These are phyloP conservation scores for Paspalum vaginatum DNA, from an alignment of 176 grass and related monocot genomes.

Conservation along the genomic window DNA sequence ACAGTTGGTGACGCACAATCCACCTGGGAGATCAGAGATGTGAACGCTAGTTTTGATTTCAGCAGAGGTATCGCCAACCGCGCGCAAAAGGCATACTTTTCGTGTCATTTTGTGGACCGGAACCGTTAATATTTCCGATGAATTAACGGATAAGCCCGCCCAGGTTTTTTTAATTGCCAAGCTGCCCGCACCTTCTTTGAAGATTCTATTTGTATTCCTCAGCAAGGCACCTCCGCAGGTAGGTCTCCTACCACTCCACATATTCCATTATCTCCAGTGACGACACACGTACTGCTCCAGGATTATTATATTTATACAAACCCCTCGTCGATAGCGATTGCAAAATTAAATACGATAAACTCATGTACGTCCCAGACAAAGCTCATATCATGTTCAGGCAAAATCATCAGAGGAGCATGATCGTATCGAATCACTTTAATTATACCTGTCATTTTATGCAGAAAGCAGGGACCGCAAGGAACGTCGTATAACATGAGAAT, in stretches of 20 bases:
- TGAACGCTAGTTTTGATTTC: neutral
- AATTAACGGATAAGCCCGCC: neutral
- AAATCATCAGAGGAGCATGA: neutral
- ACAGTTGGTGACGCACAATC: too few species aligned
- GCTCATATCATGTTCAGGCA: neutral
- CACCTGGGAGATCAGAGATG: neutral
- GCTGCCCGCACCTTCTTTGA: neutral
- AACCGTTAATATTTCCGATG: neutral
- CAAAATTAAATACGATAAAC: neutral
- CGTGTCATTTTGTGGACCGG: neutral
- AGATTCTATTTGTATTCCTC: neutral
- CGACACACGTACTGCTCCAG: neutral
- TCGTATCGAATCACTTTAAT: neutral
- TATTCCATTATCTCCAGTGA: neutral
- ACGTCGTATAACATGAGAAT: neutral
- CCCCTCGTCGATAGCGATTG: neutral
- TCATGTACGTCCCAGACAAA: neutral
- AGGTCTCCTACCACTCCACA: neutral
- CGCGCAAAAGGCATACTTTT: neutral
- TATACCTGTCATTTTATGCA: neutral
- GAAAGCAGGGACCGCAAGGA: neutral
- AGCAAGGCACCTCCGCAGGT: neutral
- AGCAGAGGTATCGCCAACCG: neutral
- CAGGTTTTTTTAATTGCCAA: neutral
- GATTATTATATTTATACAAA: slow-evolving; percentile 17